A percentile compares a stretch with the other conserved stretches of the same genome.
Evolutionary conservation across 2,329 filamentous ascomycete species (phyloP).

Genomic region (Colletotrichum orbiculare): DNA sequence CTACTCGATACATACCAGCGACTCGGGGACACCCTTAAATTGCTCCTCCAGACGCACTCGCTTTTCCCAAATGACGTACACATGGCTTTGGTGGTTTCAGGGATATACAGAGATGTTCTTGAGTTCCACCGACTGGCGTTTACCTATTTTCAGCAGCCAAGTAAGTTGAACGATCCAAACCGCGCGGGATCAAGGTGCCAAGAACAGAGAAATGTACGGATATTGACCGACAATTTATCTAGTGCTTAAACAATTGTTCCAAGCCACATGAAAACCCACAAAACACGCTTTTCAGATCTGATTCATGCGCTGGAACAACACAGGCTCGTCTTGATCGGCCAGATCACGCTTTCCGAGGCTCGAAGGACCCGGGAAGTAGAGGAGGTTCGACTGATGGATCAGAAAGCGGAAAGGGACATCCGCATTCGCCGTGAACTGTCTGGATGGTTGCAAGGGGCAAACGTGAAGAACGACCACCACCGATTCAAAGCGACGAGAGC

Average conservation of each 20-base stretch:
- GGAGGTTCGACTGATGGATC: not conserved
- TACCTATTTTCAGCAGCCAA: slow-evolving; percentile 3
- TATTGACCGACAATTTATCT: too few relatives aligned
- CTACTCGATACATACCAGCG: not conserved
- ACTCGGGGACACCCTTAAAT: not conserved
- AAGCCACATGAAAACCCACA: not conserved
- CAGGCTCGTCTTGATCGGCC: too few relatives aligned
- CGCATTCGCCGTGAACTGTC: not conserved
- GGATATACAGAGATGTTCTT: not conserved
- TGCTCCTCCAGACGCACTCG: not conserved
- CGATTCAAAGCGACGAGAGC: not conserved
- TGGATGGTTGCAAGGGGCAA: not conserved
- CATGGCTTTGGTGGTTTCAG: not conserved
- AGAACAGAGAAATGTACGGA: not conserved
- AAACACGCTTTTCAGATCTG: not conserved
- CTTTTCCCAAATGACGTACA: not conserved
- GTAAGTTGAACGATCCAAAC: not conserved
- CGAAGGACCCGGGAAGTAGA: not conserved
- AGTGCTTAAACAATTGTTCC: slow-evolving; percentile 3
- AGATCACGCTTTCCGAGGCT: too few relatives aligned
- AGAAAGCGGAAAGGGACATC: not conserved
- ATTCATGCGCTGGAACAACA: not conserved
- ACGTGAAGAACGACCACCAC: slow-evolving; percentile 4
- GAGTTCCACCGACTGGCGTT: not conserved
- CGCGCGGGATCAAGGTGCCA: too few relatives aligned